Base-by-base conservation (phyloP, 345 rosid genomes). In the Psidium guajava region DNA sequence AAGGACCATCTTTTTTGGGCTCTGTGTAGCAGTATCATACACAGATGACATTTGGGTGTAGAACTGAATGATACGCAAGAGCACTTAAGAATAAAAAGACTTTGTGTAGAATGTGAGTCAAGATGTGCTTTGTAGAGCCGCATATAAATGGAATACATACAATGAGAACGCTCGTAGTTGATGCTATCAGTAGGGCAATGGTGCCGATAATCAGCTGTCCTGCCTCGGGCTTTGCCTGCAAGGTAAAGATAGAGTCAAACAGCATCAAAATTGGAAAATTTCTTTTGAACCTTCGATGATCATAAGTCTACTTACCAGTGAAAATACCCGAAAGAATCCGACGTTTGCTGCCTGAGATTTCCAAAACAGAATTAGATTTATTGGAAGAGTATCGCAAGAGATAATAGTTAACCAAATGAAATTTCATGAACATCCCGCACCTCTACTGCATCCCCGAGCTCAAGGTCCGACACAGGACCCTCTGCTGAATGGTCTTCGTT, bases 201-300 rank as follows among this genome's bases (percentile, higher is more conserved):
- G 98, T 95, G 82, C 93, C 98, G 56, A 94, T 82, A 80, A 88
- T 88, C 52, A 95, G 91, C 90, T 93, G 92, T 77, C 94, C 96
- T 12, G 98, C 93, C 90, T 95, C 98, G 0, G 95, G 93, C 74
- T 92, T 95, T 85, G 98, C 98, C 98, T 95, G 91, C 81, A 86
- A 88, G 57, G 80, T 69, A 36, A 69, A 32, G 80, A 42, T 69
- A 9, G 6, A 36, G 47, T 69, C 80, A 69, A 69, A 69, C 47
- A 36, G 80, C 22, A 36, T 69, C 80, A 69, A 36, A 36, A 32
- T 36, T 69, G 80, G 14, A 56, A 83, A 77, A 75, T 21, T 81
- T 64, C 49, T 83, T 83, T 9, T 6, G 69, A 64, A 69, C 80
- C 47, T 36, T 69, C 24, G 36, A 69, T 69, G 80, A 69, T 54